A percentile compares a stretch with the other conserved stretches of the same genome.
phyloP scores from a whole-genome alignment of 2,329 filamentous ascomycete genomes.

The Venturia aucupariae region DNA sequence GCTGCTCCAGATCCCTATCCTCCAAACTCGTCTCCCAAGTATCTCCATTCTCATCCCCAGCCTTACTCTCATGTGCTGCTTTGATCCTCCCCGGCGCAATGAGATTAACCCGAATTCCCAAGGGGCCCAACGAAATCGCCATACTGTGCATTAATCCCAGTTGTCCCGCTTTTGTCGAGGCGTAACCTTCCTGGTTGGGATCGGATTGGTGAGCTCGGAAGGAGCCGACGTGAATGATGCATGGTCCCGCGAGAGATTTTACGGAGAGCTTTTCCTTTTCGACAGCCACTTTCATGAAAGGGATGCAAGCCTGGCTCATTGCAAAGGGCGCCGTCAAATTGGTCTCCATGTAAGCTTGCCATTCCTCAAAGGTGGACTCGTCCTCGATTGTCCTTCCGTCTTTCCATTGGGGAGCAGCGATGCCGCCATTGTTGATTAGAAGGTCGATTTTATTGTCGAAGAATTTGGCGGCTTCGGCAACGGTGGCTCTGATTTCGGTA shows the following conservation, averaged over 20 bases:
- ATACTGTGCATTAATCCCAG: constrained; percentile 30
- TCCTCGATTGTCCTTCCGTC: constrained; percentile 40
- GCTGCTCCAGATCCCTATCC: constrained; percentile 34
- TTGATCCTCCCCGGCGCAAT: constrained; percentile 39
- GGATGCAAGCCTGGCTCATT: constrained; percentile 38
- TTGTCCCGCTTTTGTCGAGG: constrained; percentile 31
- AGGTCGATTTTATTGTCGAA: constrained; percentile 33
- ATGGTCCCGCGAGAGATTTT: constrained; percentile 30
- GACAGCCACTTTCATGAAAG: constrained; percentile 35
- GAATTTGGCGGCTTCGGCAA: constrained; percentile 34
- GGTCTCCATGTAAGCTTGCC: constrained; percentile 38
- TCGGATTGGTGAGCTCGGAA: constrained; percentile 39
- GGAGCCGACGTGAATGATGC: constrained; percentile 38
- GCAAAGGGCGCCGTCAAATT: constrained; percentile 40
- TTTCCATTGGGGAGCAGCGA: constrained; percentile 33
- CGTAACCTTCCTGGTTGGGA: constrained; percentile 42
- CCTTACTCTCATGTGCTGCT: constrained; percentile 37
- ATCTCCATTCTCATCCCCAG: constrained; percentile 34
- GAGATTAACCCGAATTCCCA: constrained; percentile 31
- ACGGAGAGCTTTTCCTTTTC: constrained; percentile 17
- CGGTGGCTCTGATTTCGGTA: constrained; percentile 32
- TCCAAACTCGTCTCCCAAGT: constrained; percentile 29
- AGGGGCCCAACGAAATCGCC: constrained; percentile 26
- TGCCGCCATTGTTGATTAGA: constrained; percentile 30
- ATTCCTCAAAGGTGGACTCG: constrained; percentile 33